Percentiles rank a stretch among this genome's conserved stretches.
Conservation (phyloP, 768 basidiomycete species). For the Clitopilus hobsonii region DNA sequence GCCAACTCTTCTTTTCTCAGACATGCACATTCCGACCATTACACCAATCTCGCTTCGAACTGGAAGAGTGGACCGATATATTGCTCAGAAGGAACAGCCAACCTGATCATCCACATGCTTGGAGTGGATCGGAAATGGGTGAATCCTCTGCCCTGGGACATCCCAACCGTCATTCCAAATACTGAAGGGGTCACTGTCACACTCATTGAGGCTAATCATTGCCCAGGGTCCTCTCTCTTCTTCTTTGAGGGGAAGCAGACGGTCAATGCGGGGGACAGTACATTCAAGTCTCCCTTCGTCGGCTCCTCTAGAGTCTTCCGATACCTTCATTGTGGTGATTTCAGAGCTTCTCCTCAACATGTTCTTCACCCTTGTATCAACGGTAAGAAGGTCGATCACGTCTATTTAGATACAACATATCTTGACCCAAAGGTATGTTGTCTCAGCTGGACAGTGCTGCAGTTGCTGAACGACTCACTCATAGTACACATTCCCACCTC, state of each 20-base stretch:
- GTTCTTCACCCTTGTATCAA: slow-evolving; percentile 79
- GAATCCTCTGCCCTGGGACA: slow-evolving; percentile 78
- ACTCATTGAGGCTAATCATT: slow-evolving; percentile 97
- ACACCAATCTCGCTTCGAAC: slow-evolving; percentile 82
- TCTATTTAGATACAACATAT: slow-evolving; percentile 97
- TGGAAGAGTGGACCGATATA: slow-evolving; percentile 96
- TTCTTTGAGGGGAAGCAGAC: slow-evolving; percentile 93
- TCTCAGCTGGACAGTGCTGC: neutral
- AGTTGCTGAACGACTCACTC: neutral
- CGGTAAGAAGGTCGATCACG: slow-evolving; percentile 77
- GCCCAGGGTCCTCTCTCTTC: slow-evolving; percentile 93
- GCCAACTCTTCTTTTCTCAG: too few relatives aligned
- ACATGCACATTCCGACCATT: slow-evolving; percentile 97
- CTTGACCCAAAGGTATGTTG: slow-evolving; percentile 70
- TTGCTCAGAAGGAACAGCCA: slow-evolving; percentile 91
- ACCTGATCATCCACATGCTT: slow-evolving; percentile 88
- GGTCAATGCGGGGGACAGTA: slow-evolving; percentile 80
- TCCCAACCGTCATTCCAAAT: slow-evolving; percentile 67
- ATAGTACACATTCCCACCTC: slow-evolving; percentile 92
- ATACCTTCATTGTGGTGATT: slow-evolving; percentile 95
- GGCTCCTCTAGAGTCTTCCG: slow-evolving; percentile 70
- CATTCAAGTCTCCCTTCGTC: slow-evolving; percentile 64
- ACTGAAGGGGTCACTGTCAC: slow-evolving; percentile 87
- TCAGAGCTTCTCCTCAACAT: slow-evolving; percentile 85
- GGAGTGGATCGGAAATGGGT: slow-evolving; percentile 89